Conservation (phyloP, 495 filamentous ascomycete genomes). For the Aspergillus incahuasiensis region DNA sequence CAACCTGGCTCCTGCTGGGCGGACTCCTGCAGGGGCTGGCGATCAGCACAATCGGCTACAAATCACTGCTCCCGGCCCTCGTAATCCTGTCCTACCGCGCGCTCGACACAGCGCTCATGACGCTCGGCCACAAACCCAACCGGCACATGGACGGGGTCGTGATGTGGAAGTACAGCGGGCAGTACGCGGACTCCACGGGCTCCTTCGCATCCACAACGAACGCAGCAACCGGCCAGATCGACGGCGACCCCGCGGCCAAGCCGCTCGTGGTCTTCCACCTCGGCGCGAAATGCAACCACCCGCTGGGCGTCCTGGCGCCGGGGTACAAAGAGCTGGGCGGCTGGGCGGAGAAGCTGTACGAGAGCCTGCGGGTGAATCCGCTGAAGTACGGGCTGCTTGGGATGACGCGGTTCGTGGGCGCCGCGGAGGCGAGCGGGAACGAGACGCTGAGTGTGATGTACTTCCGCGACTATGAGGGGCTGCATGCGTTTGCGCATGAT, state of each 20-base stretch:
- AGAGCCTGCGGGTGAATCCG: slow-evolving; percentile 14
- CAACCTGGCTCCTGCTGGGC: slow-evolving; percentile 42
- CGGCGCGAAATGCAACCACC: slow-evolving; percentile 37
- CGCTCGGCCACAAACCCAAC: slow-evolving; percentile 29
- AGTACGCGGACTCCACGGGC: slow-evolving; percentile 33
- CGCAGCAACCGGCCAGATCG: not conserved
- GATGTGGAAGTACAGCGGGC: slow-evolving; percentile 27
- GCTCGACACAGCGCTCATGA: slow-evolving; percentile 20
- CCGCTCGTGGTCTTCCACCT: slow-evolving; percentile 39
- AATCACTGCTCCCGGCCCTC: slow-evolving; percentile 31
- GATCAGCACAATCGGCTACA: slow-evolving; percentile 20
- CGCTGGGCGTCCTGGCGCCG: slow-evolving; percentile 22
- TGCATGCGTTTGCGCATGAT: slow-evolving; percentile 49
- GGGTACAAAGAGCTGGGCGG: slow-evolving; percentile 5
- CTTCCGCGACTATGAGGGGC: slow-evolving; percentile 40
- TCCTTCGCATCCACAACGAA: slow-evolving; percentile 12
- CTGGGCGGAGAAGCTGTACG: not conserved
- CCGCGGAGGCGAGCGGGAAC: slow-evolving; percentile 23
- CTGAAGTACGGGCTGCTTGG: slow-evolving; percentile 26
- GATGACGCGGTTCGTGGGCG: slow-evolving; percentile 16
- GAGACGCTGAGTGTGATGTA: slow-evolving; percentile 42
- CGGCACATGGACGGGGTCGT: slow-evolving; percentile 31
- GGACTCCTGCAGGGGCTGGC: slow-evolving; percentile 35
- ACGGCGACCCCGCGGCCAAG: slow-evolving; percentile 22
- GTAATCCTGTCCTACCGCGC: slow-evolving; percentile 29